Percentiles rank a stretch among this genome's conserved stretches.
Evolutionary conservation across 2,329 filamentous ascomycete species (phyloP).

Genomic region (Sporothrix phasma): DNA sequence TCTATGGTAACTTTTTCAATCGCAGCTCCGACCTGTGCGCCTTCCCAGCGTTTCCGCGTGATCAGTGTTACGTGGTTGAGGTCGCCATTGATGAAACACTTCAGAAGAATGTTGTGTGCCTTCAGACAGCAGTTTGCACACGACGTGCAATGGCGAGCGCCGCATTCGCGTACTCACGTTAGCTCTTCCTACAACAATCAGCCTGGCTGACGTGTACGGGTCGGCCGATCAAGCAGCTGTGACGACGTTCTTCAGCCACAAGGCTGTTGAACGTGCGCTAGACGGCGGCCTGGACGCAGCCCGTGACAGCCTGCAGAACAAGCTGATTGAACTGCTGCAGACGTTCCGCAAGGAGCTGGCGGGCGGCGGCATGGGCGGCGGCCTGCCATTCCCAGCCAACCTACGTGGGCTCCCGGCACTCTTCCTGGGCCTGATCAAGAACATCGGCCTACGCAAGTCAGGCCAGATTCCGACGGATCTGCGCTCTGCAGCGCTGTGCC

Average conservation of each 20-base stretch:
- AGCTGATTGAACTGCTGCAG: conserved; percentile 83
- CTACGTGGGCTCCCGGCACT: conserved; percentile 77
- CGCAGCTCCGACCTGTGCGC: conserved; percentile 93
- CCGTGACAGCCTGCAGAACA: conserved; percentile 79
- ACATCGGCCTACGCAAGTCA: conserved; percentile 85
- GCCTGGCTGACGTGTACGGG: conserved; percentile 81
- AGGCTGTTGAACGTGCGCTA: conserved; percentile 84
- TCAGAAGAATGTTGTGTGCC: conserved; percentile 80
- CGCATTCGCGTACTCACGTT: conserved; percentile 91
- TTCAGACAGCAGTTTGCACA: conserved; percentile 96
- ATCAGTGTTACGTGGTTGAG: conserved; percentile 96
- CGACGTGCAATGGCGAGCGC: conserved; percentile 93
- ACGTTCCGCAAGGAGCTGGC: conserved; percentile 96
- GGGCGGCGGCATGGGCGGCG: conserved; percentile 89
- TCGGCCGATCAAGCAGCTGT: conserved; percentile 92
- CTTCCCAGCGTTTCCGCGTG: conserved; percentile 93
- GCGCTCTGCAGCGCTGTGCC: conserved; percentile 81
- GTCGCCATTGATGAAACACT: conserved; percentile 95
- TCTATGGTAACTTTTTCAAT: conserved; percentile 99
- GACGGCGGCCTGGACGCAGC: conserved; percentile 76
- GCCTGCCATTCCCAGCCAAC: conserved; percentile 89
- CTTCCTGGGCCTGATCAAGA: conserved; percentile 92
- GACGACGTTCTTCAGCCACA: conserved; percentile 90
- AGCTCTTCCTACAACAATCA: conserved; percentile 84
- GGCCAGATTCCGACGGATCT: conserved; percentile 91